Conservation (phyloP, 441 rosid species). For the Hura crepitans region DNA sequence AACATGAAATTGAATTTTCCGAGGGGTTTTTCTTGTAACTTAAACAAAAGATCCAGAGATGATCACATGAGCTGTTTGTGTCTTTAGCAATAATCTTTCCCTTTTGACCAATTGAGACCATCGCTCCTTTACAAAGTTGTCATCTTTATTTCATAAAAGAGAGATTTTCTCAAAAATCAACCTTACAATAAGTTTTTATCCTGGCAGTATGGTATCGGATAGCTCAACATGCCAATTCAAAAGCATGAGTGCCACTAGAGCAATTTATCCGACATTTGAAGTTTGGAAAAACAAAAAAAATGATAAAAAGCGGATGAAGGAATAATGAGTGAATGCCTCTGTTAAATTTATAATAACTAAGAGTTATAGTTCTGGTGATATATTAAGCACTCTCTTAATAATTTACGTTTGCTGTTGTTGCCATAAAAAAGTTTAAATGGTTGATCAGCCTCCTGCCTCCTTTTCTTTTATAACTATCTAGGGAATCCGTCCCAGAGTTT, state of each 20-base stretch:
- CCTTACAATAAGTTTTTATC: background rate
- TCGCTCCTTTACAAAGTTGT: background rate
- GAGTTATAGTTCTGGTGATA: too few species aligned
- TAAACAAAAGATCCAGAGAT: background rate
- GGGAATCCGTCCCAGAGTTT: constrained; percentile 58
- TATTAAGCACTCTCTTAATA: too few species aligned
- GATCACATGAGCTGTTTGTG: background rate
- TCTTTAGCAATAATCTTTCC: background rate
- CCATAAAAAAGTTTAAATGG: too few species aligned
- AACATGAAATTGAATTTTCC: too few species aligned
- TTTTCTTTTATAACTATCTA: too few species aligned
- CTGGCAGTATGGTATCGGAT: background rate
- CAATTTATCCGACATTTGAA: too few species aligned
- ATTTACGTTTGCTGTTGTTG: too few species aligned
- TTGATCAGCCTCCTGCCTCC: too few species aligned
- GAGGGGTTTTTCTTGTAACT: too few species aligned
- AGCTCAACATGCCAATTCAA: constrained; percentile 17
- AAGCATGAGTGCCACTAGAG: background rate
- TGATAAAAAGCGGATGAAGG: too few species aligned
- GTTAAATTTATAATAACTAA: background rate
- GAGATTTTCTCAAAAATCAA: background rate
- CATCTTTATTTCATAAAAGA: background rate
- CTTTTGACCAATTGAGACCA: constrained; percentile 1
- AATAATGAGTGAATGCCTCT: too few species aligned
- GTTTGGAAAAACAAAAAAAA: too few species aligned